These are phyloP conservation scores for Rhizoclosmatium globosum DNA, from an alignment of 192 early-diverging fungal species.

Conservation along the genomic window DNA sequence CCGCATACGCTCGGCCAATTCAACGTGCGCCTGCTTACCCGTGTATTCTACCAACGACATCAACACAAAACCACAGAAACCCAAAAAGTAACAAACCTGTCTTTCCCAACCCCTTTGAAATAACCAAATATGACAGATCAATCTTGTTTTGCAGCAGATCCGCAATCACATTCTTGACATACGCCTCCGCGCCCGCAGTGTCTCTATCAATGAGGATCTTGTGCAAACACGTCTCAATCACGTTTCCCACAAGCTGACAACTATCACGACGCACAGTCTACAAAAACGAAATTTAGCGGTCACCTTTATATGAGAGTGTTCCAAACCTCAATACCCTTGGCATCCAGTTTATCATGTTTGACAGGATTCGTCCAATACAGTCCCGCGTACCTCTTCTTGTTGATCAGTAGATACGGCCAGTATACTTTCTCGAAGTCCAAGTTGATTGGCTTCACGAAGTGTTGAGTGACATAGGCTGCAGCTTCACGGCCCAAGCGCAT, in stretches of 20 bases:
- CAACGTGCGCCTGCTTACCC: constrained; percentile 94
- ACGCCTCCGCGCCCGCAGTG: constrained; percentile 85
- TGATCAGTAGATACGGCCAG: too few relatives aligned
- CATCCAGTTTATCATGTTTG: too few relatives aligned
- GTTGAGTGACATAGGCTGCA: constrained; percentile 82
- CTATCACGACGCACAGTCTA: constrained; percentile 65
- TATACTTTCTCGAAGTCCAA: too few relatives aligned
- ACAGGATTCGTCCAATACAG: too few relatives aligned
- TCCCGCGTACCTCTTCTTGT: too few relatives aligned
- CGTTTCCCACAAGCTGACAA: constrained; percentile 89
- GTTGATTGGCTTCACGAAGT: constrained; percentile 84
- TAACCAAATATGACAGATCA: constrained; percentile 94
- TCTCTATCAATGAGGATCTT: constrained; percentile 87
- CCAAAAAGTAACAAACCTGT: constrained; percentile 56
- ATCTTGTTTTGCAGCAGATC: constrained; percentile 97
- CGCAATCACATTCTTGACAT: constrained; percentile 86
- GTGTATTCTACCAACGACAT: constrained; percentile 75
- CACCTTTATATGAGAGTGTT: not conserved
- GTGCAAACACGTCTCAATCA: constrained; percentile 68
- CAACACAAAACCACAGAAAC: constrained; percentile 6
- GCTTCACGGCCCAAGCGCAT: constrained; percentile 88
- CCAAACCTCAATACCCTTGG: constrained; percentile 7
- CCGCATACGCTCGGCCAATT: constrained; percentile 95
- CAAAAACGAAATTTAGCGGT: not conserved
- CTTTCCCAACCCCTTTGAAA: constrained; percentile 95